Evolutionary conservation across 305 asterid species (phyloP), one percentile per base, ranked within the genome.

Genomic region (Fraxinus baroniana): DNA sequence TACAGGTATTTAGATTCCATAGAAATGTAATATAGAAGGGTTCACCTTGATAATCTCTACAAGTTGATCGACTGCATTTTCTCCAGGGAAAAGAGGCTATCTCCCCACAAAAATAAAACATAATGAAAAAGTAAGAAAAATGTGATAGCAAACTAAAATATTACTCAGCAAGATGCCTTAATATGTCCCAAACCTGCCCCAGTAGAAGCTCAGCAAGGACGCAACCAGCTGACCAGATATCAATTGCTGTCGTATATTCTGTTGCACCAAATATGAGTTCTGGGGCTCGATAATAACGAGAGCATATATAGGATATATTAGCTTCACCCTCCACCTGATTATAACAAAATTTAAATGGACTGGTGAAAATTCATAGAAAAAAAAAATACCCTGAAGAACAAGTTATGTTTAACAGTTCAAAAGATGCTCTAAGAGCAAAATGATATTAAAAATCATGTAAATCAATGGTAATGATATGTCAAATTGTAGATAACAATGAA

Each of bases 51-150:
- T 96, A 76, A 96, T 96, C 94, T 94, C 98, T 49, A 96, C 99
- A 82, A 96, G 97, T 87, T 96, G 99, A 88, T 96, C 99, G 7
- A 94, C 99, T 5, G 99, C 98, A 91, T 91, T 96, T 89, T 94
- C 99, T 84, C 99, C 99, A 5, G 99, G 99, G 89, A 96, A 96
- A 78, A 96, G 90, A 20, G 98, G 98, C 99, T 96, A 97, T 57
- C 73, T 22, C 73, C 73, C 33, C 74, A 78, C 26, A 46, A 30
- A 30, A 30, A 30, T 2, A 76, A 68, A 80, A 33, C n/a, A 26
- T 28, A 26, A 36, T 35, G 52, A 35, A 71, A 3, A 80, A 68
- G 83, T 39, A 75, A 49, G 71, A 60, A 18, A 57, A 18, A 36
- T 64, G 74, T n/a, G 73, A 49, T 70, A 70, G 18, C 22, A 79